Evolutionary conservation across 2,329 filamentous ascomycete species (phyloP).

Genomic region (Alternaria gansuensis): DNA sequence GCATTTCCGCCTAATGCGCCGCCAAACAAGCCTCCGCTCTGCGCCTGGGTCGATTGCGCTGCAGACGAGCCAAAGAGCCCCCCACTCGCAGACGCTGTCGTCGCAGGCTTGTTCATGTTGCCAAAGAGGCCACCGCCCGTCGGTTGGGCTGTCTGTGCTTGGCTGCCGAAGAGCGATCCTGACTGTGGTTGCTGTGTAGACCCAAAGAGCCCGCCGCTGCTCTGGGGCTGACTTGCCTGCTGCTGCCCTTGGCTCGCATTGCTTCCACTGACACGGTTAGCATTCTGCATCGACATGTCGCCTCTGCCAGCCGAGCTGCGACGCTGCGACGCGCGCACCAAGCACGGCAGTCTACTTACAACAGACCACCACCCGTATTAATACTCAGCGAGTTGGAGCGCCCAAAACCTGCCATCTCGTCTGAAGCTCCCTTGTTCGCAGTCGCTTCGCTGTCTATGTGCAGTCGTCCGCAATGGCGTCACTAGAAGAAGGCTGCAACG

Average conservation of each 20-base stretch:
- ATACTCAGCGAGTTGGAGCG: slow-evolving; percentile 50
- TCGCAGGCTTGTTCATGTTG: slow-evolving; percentile 47
- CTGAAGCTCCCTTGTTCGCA: slow-evolving; percentile 3
- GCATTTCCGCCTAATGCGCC: slow-evolving; percentile 43
- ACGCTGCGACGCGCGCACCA: background rate
- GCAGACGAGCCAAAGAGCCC: slow-evolving; percentile 50
- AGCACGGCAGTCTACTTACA: background rate
- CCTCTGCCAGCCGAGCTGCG: background rate
- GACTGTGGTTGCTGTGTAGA: slow-evolving; percentile 33
- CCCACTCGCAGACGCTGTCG: slow-evolving; percentile 35
- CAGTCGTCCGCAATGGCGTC: background rate
- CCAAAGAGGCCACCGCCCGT: slow-evolving; percentile 50
- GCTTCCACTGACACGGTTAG: slow-evolving; percentile 45
- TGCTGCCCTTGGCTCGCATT: slow-evolving; percentile 43
- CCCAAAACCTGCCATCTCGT: slow-evolving; percentile 55
- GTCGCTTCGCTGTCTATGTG: background rate
- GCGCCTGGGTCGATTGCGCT: slow-evolving; percentile 38
- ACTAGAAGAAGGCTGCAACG: background rate
- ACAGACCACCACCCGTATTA: no score
- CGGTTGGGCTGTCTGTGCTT: slow-evolving; percentile 34
- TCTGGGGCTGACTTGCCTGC: slow-evolving; percentile 41
- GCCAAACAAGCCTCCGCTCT: slow-evolving; percentile 47
- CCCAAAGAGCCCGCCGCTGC: slow-evolving; percentile 41
- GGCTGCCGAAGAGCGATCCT: slow-evolving; percentile 37
- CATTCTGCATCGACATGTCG: slow-evolving; percentile 7